Conservation (phyloP, 768 basidiomycete genomes). For the Trametes punicea region DNA sequence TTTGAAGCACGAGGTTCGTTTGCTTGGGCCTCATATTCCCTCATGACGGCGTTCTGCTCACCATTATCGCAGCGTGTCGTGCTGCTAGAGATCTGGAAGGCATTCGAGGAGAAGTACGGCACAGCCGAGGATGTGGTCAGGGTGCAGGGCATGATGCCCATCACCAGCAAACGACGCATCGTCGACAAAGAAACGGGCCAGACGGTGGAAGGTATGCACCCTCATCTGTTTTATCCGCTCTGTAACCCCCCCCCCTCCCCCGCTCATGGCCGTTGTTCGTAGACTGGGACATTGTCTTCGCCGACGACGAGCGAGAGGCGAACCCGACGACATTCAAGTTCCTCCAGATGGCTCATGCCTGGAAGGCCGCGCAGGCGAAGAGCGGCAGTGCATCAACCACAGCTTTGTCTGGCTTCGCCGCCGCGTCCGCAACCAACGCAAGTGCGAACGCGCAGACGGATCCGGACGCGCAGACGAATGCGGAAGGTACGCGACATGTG, state of each 20-base stretch:
- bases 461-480: slow-evolving; percentile 24
- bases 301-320: slow-evolving; percentile 92
- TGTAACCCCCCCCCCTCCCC: too few species aligned
- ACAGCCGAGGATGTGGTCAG: slow-evolving; percentile 67
- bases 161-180: slow-evolving; percentile 78
- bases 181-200: slow-evolving; percentile 81
- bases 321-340: slow-evolving; percentile 96
- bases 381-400: slow-evolving; percentile 32
- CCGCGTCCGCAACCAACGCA: slow-evolving; percentile 20
- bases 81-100: slow-evolving; percentile 92
- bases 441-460: slow-evolving; percentile 10
- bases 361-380: slow-evolving; percentile 60
- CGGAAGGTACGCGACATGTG: not conserved
- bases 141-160: slow-evolving; percentile 92
- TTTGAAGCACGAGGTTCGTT: slow-evolving; percentile 82
- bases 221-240: not conserved
- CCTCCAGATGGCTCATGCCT: slow-evolving; percentile 91
- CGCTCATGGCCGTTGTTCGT: not conserved
- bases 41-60: not conserved
- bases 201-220: slow-evolving; percentile 65
- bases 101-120: slow-evolving; percentile 84
- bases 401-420: slow-evolving; percentile 47
- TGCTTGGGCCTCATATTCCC: not conserved
- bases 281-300: slow-evolving; percentile 96
- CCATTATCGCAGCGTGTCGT: slow-evolving; percentile 69